Base-by-base conservation (phyloP, 805 yeast species). In the Tetrapisispora arboricola region DNA sequence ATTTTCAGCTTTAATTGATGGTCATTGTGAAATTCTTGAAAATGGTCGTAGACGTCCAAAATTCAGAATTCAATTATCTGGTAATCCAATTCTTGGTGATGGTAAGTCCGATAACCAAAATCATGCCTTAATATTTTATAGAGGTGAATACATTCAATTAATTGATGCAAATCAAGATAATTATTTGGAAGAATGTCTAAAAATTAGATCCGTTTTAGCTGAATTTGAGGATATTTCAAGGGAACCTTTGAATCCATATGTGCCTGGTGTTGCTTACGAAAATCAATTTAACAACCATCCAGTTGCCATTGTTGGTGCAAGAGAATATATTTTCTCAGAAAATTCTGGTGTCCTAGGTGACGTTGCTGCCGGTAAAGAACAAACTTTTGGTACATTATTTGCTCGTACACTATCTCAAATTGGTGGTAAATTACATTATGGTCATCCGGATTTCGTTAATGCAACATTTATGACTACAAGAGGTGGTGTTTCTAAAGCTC, bases 121-220 rank as follows among this genome's bases (percentile, higher is more conserved):
- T 57, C 84, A 84, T 58, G 78, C 94, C 6, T 58, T 88, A 33
- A 79, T 88, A 21, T 88, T 84, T 63, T 80, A 82, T 59, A 75
- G 96, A 44, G 97, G 97, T 32, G 97, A 88, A 58, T 88, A 87
- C 58, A 79, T 88, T 48, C 96, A 88, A 65, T 85, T 88, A 6
- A 79, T 90, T 47, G 97, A 88, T 70, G 95, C 97, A 3, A 88
- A 88, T 53, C 97, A 88, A 65, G 97, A 88, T 58, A 90, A 90
- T 58, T 88, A 90, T 57, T 63, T 90, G 28, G 97, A 88, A 62
- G 97, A 88, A 62, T 88, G 97, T 60, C 64, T 88, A 49, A 88
- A 88, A 67, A 82, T 88, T 35, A 75, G 95, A 54, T 76, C 92
- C 3, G 86, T 88, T 2, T 65, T 88, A 41, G 80, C 94, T 9